A percentile compares a stretch with the other conserved stretches of the same genome.
Evolutionary conservation across 2,329 filamentous ascomycete genomes (phyloP).

Genomic region (Passalora sequoiae): DNA sequence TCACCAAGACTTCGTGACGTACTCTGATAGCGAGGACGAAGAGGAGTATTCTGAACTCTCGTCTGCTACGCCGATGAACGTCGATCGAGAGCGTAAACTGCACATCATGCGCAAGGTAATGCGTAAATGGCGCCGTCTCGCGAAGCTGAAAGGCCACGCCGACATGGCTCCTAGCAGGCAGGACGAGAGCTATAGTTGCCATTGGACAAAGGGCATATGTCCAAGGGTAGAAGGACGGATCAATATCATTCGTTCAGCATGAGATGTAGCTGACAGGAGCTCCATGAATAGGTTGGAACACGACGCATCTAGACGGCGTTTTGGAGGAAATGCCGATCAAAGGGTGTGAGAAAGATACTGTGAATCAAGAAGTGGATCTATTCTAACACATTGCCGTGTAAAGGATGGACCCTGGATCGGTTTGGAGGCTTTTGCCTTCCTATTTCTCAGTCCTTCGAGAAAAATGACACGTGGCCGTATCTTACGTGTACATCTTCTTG

Average conservation of each 20-base stretch:
- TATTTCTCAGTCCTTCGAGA: too few relatives aligned
- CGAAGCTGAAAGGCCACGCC: slow-evolving; percentile 53
- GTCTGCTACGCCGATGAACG: slow-evolving; percentile 37
- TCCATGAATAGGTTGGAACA: too few relatives aligned
- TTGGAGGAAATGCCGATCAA: too few relatives aligned
- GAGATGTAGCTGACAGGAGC: too few relatives aligned
- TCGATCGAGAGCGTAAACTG: slow-evolving; percentile 53
- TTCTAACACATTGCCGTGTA: too few relatives aligned
- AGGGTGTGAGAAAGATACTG: too few relatives aligned
- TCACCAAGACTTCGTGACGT: slow-evolving; percentile 1
- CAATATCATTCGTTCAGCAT: slow-evolving; percentile 22
- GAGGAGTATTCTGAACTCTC: slow-evolving; percentile 31
- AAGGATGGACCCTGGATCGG: too few relatives aligned
- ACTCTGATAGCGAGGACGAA: slow-evolving; percentile 37
- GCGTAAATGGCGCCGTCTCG: slow-evolving; percentile 66
- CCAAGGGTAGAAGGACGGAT: slow-evolving; percentile 76
- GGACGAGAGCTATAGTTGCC: slow-evolving; percentile 55
- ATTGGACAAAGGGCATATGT: slow-evolving; percentile 77
- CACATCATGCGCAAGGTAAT: slow-evolving; percentile 64
- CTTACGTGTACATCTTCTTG: too few relatives aligned
- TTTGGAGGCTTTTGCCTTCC: too few relatives aligned
- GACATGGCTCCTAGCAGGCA: slow-evolving; percentile 49
- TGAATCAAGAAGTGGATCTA: too few relatives aligned
- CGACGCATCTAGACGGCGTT: too few relatives aligned
- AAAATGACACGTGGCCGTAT: too few relatives aligned